These are phyloP conservation scores for Oryza australiensis DNA, from an alignment of 176 grass and related monocot genomes.

Conservation along the genomic window DNA sequence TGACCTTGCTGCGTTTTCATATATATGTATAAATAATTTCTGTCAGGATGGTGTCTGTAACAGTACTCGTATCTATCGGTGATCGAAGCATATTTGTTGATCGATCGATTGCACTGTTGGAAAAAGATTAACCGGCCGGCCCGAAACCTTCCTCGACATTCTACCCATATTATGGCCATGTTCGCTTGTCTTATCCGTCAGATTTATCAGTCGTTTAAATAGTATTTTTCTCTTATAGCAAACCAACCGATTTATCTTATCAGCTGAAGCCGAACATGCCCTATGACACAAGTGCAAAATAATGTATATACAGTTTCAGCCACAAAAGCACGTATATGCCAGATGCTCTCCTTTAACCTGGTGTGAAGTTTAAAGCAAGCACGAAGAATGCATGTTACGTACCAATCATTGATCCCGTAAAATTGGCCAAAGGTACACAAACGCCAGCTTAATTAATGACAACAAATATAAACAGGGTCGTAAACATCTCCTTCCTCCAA, in stretches of 20 bases:
- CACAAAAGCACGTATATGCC: neutral
- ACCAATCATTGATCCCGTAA: slow-evolving; percentile 10
- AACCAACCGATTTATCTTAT: too few relatives aligned
- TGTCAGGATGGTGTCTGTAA: too few relatives aligned
- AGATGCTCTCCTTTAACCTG: neutral
- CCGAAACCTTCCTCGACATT: too few relatives aligned
- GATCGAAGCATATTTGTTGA: neutral
- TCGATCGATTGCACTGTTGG: too few relatives aligned
- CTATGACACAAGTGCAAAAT: too few relatives aligned
- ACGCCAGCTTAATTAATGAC: neutral
- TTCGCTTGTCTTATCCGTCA: too few relatives aligned
- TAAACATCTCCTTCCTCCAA: neutral
- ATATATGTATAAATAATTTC: neutral
- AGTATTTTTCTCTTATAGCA: too few relatives aligned
- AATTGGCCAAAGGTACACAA: neutral
- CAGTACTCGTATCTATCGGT: too few relatives aligned
- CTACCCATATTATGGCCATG: too few relatives aligned
- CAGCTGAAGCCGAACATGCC: too few relatives aligned
- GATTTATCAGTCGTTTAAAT: too few relatives aligned
- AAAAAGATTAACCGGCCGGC: neutral
- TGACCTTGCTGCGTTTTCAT: neutral
- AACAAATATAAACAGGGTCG: neutral
- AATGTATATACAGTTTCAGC: neutral
- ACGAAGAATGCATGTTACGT: neutral
- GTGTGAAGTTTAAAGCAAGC: neutral